Evolutionary conservation across 2,329 filamentous ascomycete genomes (phyloP).

Genomic region (Trichoderma brevicompactum): DNA sequence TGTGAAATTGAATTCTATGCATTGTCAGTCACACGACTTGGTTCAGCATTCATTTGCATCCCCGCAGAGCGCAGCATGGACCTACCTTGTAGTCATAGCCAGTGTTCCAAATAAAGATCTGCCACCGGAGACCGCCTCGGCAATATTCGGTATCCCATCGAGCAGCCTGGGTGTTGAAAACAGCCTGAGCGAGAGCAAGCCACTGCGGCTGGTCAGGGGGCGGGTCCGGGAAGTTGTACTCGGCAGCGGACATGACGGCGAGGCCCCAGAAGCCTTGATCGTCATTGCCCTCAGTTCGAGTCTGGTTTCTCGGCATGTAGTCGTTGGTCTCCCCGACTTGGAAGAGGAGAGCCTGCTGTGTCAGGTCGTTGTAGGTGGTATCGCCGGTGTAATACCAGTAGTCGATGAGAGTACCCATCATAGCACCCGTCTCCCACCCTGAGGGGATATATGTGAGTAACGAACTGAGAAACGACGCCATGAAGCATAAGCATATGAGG

Average conservation of each 20-base stretch:
- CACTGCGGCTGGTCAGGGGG: constrained; percentile 62
- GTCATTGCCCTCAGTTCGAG: constrained; percentile 71
- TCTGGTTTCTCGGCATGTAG: constrained; percentile 78
- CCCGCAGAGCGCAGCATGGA: not conserved
- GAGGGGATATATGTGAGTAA: constrained; percentile 14
- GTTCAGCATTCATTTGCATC: too few relatives aligned
- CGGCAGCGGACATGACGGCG: constrained; percentile 71
- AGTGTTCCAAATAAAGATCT: constrained; percentile 81
- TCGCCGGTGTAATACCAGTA: constrained; percentile 87
- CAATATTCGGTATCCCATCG: constrained; percentile 74
- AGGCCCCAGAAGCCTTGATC: constrained; percentile 78
- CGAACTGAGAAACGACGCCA: not conserved
- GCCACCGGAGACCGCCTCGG: constrained; percentile 79
- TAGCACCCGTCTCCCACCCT: constrained; percentile 76
- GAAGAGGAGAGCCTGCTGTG: constrained; percentile 69
- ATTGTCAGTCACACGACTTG: constrained; percentile 35
- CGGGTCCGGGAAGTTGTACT: constrained; percentile 68
- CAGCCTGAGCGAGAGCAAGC: constrained; percentile 74
- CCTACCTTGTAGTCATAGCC: constrained; percentile 73
- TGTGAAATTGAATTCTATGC: constrained; percentile 70
- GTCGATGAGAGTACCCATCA: constrained; percentile 73
- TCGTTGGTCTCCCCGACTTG: constrained; percentile 75
- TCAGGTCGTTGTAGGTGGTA: constrained; percentile 69
- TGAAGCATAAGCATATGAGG: not conserved
- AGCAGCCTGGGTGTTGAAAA: constrained; percentile 77